These are phyloP conservation scores for Leishmania lainsoni DNA, from an alignment of 208 protist species.

Conservation along the genomic window DNA sequence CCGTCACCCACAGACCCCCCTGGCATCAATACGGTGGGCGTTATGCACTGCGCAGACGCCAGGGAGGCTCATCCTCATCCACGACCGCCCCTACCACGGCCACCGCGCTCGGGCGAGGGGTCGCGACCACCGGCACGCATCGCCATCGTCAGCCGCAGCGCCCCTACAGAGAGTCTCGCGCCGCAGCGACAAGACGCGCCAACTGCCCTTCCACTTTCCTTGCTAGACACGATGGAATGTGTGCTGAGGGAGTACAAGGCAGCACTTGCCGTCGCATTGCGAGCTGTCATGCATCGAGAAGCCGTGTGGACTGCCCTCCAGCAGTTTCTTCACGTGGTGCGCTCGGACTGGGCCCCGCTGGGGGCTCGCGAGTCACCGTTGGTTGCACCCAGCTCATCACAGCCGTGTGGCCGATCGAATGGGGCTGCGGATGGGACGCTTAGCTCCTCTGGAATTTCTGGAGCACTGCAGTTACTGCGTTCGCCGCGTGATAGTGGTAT, in stretches of 20 bases:
- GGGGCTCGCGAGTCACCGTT: background rate
- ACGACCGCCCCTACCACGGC: background rate
- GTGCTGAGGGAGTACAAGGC: slow-evolving; percentile 12
- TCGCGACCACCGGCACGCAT: background rate
- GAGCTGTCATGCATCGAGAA: slow-evolving; percentile 27
- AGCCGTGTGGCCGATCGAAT: background rate
- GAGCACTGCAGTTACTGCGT: background rate
- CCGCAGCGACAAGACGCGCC: background rate
- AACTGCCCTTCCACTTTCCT: background rate
- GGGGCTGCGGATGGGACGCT: background rate
- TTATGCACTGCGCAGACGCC: background rate
- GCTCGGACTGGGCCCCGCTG: background rate
- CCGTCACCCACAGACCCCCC: background rate
- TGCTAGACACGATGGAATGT: background rate
- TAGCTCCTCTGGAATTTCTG: background rate
- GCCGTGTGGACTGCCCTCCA: slow-evolving; percentile 33
- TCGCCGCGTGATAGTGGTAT: background rate
- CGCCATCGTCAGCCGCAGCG: background rate
- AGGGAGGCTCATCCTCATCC: background rate
- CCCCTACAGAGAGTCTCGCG: background rate
- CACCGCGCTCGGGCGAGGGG: background rate
- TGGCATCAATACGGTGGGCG: background rate
- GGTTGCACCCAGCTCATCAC: background rate
- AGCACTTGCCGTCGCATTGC: slow-evolving; percentile 6
- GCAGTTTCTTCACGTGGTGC: slow-evolving; percentile 24